Base-by-base conservation (phyloP, 108 stramenopile genomes). In the Cylindrotheca fusiformis region DNA sequence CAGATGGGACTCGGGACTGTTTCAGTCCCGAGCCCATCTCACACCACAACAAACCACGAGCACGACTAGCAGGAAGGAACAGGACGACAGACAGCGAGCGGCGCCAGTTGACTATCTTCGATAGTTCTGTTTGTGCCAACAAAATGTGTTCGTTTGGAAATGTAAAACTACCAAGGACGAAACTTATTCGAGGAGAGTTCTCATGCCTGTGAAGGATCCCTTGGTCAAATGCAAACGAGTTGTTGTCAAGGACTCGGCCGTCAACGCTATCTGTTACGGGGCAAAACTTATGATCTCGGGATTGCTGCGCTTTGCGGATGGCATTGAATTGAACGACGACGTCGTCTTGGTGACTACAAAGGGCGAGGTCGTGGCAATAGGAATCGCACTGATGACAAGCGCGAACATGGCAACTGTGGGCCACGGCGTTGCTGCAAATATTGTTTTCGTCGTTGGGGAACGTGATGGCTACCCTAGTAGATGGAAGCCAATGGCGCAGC, bases 381-480 rank as follows among this genome's bases (percentile, higher is more conserved):
- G 93, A 23, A 93, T 99, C 61, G 99, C 99, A 4, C 97, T 96
- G 77, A 99, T 99, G 99, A 96, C 97, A 1, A 98, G 98, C 0
- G 81, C 97, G 20, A 97, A 98, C 63, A 98, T 99, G 98, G 99
- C 97, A 5, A 98, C 97, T 8, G 90, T 91, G 18, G 99, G 98
- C 86, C 99, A 99, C 77, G 99, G 99, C 20, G 91, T 92, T 32
- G 99, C 98, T 32, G 97, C 97, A 50, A 98, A 97, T 84, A 98
- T 99, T 71, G 99, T 99, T 79, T 90, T 98, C 46, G 99, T 99
- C 32, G 96, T 99, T 78, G 99, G 98, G 99, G 99, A 99, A 87
- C 78, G 99, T 25, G 99, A 99, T 84, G 95, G 94, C 0, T 99
- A 99, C 69, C 99, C 99, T 6, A 77, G 97, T 52, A 74, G 96